These are phyloP conservation scores for Pythium rishiriense DNA, from an alignment of 352 stramenopile genomes.

Conservation along the genomic window DNA sequence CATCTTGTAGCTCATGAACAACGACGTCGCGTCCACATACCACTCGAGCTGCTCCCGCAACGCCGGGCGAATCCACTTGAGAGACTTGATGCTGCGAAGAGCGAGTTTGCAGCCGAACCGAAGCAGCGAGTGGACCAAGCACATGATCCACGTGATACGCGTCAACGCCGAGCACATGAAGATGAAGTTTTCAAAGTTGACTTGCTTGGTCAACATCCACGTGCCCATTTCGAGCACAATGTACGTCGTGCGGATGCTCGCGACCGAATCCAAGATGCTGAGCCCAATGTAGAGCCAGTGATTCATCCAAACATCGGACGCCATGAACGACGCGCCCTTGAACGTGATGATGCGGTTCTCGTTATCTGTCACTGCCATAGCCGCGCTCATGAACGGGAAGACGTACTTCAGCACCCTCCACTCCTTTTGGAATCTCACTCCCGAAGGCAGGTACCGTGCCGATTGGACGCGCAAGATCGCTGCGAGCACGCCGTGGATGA, in stretches of 20 bases:
- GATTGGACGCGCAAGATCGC: slow-evolving; percentile 1
- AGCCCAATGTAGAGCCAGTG: slow-evolving; percentile 25
- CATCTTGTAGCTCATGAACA: slow-evolving; percentile 36
- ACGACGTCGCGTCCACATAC: slow-evolving; percentile 26
- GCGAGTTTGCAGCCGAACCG: slow-evolving; percentile 1
- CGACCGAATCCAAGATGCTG: slow-evolving; percentile 14
- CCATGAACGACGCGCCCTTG: slow-evolving; percentile 6
- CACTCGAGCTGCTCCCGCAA: background rate
- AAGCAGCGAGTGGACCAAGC: slow-evolving; percentile 15
- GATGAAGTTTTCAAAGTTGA: slow-evolving; percentile 22
- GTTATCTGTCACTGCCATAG: background rate
- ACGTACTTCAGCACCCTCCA: background rate
- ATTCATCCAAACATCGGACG: slow-evolving; percentile 26
- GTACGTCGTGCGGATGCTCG: slow-evolving; percentile 14
- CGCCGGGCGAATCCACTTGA: background rate
- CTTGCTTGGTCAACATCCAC: slow-evolving; percentile 20
- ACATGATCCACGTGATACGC: slow-evolving; percentile 22
- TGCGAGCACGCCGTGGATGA: slow-evolving; percentile 17
- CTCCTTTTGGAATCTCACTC: background rate
- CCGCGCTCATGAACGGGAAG: background rate
- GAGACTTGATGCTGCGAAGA: background rate
- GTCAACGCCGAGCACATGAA: slow-evolving; percentile 18
- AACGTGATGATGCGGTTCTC: background rate
- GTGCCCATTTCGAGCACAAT: slow-evolving; percentile 15
- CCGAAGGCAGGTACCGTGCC: slow-evolving; percentile 19